phyloP scores from a whole-genome alignment of 2,329 filamentous ascomycete species.

The Fusarium sarcochroum region DNA sequence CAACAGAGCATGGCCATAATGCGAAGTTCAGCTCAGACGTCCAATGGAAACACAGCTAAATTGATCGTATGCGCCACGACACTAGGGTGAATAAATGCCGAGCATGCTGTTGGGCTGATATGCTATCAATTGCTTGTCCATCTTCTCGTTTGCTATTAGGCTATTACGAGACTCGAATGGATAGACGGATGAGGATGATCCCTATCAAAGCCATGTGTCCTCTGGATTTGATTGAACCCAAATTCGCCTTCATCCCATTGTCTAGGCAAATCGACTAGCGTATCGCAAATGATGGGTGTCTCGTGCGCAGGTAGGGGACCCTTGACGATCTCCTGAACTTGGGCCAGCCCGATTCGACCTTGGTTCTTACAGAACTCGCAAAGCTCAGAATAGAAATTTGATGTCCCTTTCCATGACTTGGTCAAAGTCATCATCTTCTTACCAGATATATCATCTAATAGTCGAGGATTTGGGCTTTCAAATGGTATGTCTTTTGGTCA shows the following conservation, averaged over 20 bases:
- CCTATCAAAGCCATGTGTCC: conserved; percentile 9
- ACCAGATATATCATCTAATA: too few species aligned
- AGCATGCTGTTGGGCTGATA: conserved; percentile 14
- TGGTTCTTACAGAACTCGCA: conserved; percentile 8
- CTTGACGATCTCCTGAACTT: conserved; percentile 38
- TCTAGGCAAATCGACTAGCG: conserved; percentile 29
- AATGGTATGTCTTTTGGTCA: too few species aligned
- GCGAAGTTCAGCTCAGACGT: neutral
- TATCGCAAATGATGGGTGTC: conserved; percentile 32
- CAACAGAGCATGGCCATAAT: neutral
- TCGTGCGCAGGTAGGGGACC: conserved; percentile 36
- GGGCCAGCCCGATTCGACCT: conserved; percentile 30
- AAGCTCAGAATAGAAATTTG: too few species aligned
- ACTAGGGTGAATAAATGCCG: conserved; percentile 13
- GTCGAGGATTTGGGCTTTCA: too few species aligned
- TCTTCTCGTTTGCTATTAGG: neutral
- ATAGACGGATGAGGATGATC: conserved; percentile 5
- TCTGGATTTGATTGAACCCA: conserved; percentile 16
- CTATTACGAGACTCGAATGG: neutral
- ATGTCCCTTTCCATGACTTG: too few species aligned
- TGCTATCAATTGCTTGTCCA: neutral
- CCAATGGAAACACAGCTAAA: neutral
- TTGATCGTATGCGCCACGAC: neutral
- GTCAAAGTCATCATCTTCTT: too few species aligned
- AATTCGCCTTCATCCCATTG: conserved; percentile 39